phyloP scores from a whole-genome alignment of 371 early-diverging fungal genomes.

The Mortierella sp. region DNA sequence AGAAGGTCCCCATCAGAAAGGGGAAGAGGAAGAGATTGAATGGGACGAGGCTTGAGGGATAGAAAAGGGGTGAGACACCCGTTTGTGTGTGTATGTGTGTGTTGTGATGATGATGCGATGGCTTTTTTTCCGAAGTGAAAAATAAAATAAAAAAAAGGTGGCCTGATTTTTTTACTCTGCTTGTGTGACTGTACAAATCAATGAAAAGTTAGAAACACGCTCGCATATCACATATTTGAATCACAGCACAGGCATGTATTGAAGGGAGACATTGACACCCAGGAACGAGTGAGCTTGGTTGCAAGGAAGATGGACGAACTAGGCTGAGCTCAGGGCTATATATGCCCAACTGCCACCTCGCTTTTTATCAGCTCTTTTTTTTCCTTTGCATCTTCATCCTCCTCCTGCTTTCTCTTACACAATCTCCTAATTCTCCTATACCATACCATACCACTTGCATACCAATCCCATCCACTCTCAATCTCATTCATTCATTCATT shows the following conservation, averaged over 20 bases:
- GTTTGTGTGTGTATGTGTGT: too few species aligned
- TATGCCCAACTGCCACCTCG: not conserved
- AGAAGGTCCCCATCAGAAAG: too few species aligned
- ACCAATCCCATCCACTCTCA: not conserved
- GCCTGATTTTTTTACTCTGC: constrained; percentile 46
- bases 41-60: too few species aligned
- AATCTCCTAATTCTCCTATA: not conserved
- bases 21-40: too few species aligned
- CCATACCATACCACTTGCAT: too few species aligned
- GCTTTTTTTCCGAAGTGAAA: too few species aligned
- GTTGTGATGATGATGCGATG: too few species aligned
- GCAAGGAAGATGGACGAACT: too few species aligned
- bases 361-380: not conserved
- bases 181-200: not conserved
- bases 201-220: not conserved
- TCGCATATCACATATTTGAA: not conserved
- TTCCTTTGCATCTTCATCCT: not conserved
- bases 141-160: constrained; percentile 29
- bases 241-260: not conserved
- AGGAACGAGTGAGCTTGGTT: too few species aligned
- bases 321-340: not conserved
- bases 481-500: not conserved
- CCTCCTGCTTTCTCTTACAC: too few species aligned
- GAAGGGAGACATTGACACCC: not conserved
- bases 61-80: too few species aligned